Base-by-base conservation (phyloP, 805 yeast species). In the Cyberlindnera maclurae region DNA sequence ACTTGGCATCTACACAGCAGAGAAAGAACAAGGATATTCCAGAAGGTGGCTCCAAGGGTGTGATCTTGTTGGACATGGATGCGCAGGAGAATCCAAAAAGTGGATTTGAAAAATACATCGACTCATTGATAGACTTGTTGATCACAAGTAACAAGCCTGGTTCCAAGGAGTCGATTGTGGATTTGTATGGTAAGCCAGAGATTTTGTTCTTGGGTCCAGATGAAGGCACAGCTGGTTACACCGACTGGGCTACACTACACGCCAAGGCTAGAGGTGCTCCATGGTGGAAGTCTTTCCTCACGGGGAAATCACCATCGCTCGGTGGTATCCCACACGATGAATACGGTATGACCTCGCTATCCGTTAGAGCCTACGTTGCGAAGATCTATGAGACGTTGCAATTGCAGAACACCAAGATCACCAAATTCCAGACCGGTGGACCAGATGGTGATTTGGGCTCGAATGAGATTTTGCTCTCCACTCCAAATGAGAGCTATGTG, bases 281-380 rank as follows among this genome's bases (percentile, higher is more conserved):
- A 37, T 87, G 96, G 88, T 90, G 98, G 98, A 90, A 87, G 65
- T 90, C 97, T 1, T 90, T 90, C 70, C 82, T 93, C 64, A 90
- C 98, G 26, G 98, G 98, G 51, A 93, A 93, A 67, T 76, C 88
- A 31, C 95, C 95, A 41, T 65, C 73, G 31, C 64, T 90, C 42
- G 98, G 98, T 56, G 98, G 98, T 60, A 93, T 90, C 58, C 98
- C 98, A 37, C 98, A 90, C 63, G 98, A 90, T 60, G 90, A 77
- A 56, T 90, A 88, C 60, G 98, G 98, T 60, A 90, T 90, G 98
- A 90, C 98, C 6, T 81, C 97, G 7, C 68, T 90, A 47, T 86
- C 96, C 37, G 97, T 93, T 34, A 77, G 97, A 54, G 86, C 95
- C 35, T 90, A 79, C 59, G 94, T 90, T 41, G 80, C 84, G 58